Evolutionary conservation across 176 grass and related monocot species (phyloP).

Genomic region (Zea luxurians): DNA sequence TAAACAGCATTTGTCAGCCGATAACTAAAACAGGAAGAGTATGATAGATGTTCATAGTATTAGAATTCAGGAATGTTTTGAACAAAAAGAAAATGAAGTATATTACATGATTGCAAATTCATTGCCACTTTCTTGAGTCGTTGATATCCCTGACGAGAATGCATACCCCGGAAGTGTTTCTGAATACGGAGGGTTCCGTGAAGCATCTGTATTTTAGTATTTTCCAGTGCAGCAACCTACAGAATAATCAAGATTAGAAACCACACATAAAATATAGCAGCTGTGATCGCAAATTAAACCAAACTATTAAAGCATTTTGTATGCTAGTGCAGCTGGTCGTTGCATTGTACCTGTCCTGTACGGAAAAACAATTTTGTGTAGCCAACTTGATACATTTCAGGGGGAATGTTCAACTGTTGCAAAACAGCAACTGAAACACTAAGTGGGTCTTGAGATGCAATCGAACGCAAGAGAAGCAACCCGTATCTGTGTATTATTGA

Average conservation of each 20-base stretch:
- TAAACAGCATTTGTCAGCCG: no score
- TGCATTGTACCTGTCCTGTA: slow-evolving; percentile 75
- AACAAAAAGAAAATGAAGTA: slow-evolving; percentile 17
- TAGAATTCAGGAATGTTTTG: slow-evolving; percentile 17
- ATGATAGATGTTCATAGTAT: background rate
- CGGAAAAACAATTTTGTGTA: slow-evolving; percentile 96
- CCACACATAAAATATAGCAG: background rate
- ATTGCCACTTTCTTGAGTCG: slow-evolving; percentile 71
- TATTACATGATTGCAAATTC: slow-evolving; percentile 83
- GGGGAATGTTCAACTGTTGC: slow-evolving; percentile 78
- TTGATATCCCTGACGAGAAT: slow-evolving; percentile 48
- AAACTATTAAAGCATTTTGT: background rate
- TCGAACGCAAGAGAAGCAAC: slow-evolving; percentile 55
- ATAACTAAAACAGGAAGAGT: background rate
- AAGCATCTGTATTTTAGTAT: slow-evolving; percentile 60
- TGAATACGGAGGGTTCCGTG: slow-evolving; percentile 63
- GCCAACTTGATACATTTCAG: slow-evolving; percentile 98
- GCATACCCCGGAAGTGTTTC: slow-evolving; percentile 67
- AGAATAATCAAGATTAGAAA: slow-evolving; percentile 44
- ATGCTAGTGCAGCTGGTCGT: background rate
- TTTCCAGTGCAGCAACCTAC: slow-evolving; percentile 72
- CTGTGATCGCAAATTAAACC: background rate
- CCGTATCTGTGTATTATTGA: slow-evolving; percentile 64
- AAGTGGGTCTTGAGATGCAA: slow-evolving; percentile 62
- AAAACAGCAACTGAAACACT: slow-evolving; percentile 82